Conservation (phyloP, 1,284 basidiomycete genomes). For the Retiboletus fuscus region DNA sequence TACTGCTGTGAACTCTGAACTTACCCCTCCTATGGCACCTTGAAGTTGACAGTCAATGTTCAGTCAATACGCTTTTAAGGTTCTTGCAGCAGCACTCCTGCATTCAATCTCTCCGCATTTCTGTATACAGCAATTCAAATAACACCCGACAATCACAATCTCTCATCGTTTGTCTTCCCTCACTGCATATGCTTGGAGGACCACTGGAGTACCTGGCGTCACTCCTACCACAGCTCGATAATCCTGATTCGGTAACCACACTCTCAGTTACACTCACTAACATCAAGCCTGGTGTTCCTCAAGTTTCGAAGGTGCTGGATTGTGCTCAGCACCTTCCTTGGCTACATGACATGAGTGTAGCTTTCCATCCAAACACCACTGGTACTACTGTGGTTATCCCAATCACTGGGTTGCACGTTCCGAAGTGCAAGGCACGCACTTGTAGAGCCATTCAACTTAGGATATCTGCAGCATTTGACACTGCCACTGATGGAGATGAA, state of each 20-base stretch:
- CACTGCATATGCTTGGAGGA: background rate
- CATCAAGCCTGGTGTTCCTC: background rate
- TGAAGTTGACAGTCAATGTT: background rate
- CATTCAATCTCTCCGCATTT: background rate
- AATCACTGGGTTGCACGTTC: background rate
- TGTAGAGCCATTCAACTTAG: background rate
- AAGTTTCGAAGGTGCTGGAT: background rate
- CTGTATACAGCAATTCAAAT: background rate
- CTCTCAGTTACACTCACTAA: background rate
- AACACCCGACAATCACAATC: background rate
- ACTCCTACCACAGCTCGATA: background rate
- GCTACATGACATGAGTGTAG: background rate
- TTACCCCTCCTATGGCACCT: background rate
- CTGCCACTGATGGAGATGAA: background rate
- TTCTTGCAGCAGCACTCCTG: background rate
- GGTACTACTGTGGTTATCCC: background rate
- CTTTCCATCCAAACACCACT: background rate
- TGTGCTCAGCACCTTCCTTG: background rate
- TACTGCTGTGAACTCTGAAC: background rate
- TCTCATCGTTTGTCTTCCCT: background rate
- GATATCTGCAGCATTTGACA: background rate
- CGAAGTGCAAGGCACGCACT: background rate
- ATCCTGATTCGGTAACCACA: background rate
- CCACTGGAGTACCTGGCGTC: background rate
- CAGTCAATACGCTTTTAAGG: background rate